Evolutionary conservation across 768 basidiomycete species (phyloP), one percentile per base, ranked within the genome.

Genomic region (Paxillus involutus): DNA sequence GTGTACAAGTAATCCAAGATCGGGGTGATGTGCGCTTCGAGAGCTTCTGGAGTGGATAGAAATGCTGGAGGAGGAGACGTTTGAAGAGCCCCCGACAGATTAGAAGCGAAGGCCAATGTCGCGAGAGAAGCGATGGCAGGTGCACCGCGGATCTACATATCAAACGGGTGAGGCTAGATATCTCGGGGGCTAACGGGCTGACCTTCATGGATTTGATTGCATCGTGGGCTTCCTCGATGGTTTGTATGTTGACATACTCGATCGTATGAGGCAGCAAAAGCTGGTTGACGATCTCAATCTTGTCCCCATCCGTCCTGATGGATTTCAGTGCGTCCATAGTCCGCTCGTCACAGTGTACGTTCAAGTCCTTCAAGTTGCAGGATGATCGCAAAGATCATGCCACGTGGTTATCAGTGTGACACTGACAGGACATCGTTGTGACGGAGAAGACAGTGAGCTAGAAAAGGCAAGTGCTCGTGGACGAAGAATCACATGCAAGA

Each of bases 161-260:
- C 21, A 12, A 37, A 30, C 54, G 32, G 47, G 48, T 26, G 40
- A 8, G 33, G 30, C 6, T 32, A 14, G n/a, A 26, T 12, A 12
- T 17, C 21, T 29, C 7, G 12, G 53, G 35, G n/a, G 36, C n/a
- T 11, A 8, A 19, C 17, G 19, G 41, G 57, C 67, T 17, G 53
- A 87, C 93, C 81, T 94, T 95, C 95, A 98, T 98, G 14, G 87
- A 79, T 73, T 92, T 95, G 73, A 98, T 98, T 16, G 94, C 95
- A 64, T 94, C 90, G 72, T 91, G 89, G 0, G 94, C 95, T 30
- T 93, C 83, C 48, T 94, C 84, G 55, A 91, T 75, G 13, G 83
- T 80, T n/a, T 81, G 73, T 48, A 98, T 83, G 21, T 76, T 63
- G 30, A 91, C 57, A 60, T 80, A 90, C 59, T 86, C 77, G n/a